Evolutionary conservation across 2,329 filamentous ascomycete species (phyloP).

Genomic region (Penicillium polonicum): DNA sequence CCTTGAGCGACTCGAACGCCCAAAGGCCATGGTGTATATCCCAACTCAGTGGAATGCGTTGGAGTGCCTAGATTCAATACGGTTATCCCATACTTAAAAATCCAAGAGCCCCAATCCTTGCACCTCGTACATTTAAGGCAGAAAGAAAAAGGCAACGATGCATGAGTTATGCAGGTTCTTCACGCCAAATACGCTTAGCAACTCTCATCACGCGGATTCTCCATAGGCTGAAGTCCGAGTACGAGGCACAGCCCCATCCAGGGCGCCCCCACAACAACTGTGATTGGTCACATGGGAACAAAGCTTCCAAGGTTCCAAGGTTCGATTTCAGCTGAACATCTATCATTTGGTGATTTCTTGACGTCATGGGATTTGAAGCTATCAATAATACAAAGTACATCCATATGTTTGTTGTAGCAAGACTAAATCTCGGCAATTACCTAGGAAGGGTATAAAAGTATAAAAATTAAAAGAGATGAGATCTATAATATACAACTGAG

Average conservation of each 20-base stretch:
- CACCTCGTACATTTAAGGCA: background rate
- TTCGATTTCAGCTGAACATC: background rate
- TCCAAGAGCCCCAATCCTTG: background rate
- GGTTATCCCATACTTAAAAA: background rate
- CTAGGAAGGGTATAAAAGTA: background rate
- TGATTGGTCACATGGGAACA: background rate
- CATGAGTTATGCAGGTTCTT: conserved; percentile 4
- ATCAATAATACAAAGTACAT: background rate
- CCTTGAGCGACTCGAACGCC: background rate
- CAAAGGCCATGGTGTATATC: conserved; percentile 4
- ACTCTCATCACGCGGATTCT: background rate
- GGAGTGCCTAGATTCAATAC: background rate
- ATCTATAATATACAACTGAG: no score
- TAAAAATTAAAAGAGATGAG: background rate
- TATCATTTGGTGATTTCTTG: background rate
- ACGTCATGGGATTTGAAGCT: background rate
- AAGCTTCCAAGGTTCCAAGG: no score
- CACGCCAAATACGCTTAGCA: background rate
- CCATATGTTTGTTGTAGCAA: no score
- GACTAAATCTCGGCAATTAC: background rate
- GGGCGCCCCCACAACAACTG: background rate
- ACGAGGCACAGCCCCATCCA: conserved; percentile 5
- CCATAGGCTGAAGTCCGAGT: background rate
- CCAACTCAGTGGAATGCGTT: background rate
- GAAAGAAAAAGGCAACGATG: background rate